Evolutionary conservation across 2,329 filamentous ascomycete species (phyloP).

Genomic region (Alternaria viburni): DNA sequence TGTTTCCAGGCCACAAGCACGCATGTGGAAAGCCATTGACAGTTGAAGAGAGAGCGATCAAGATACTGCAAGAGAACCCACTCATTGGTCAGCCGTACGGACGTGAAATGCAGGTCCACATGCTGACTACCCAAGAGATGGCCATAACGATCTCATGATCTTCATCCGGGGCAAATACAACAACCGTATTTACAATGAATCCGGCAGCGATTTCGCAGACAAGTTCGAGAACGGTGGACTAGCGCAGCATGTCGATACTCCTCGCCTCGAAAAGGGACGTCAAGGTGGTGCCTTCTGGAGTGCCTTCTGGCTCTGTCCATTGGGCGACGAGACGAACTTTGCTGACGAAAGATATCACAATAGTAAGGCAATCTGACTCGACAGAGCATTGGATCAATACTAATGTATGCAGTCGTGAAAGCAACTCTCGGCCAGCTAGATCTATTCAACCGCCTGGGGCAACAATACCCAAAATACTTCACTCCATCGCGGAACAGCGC

Average conservation of each 20-base stretch:
- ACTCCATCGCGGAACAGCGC: slow-evolving; percentile 67
- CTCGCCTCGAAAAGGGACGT: slow-evolving; percentile 72
- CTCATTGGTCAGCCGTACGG: slow-evolving; percentile 46
- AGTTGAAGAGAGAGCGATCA: slow-evolving; percentile 41
- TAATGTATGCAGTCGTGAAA: slow-evolving; percentile 59
- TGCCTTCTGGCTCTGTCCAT: slow-evolving; percentile 79
- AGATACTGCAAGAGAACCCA: slow-evolving; percentile 47
- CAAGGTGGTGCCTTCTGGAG: slow-evolving; percentile 94
- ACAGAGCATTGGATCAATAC: background rate
- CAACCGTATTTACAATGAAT: slow-evolving; percentile 75
- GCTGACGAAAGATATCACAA: slow-evolving; percentile 73
- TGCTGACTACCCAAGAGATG: slow-evolving; percentile 63
- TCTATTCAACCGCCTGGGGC: slow-evolving; percentile 68
- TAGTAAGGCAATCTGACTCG: slow-evolving; percentile 56
- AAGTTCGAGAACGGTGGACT: slow-evolving; percentile 76
- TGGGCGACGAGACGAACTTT: slow-evolving; percentile 70
- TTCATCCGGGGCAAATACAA: slow-evolving; percentile 69
- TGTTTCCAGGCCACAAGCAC: slow-evolving; percentile 2
- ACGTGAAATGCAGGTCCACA: background rate
- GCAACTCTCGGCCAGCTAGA: slow-evolving; percentile 79
- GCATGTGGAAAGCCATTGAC: slow-evolving; percentile 11
- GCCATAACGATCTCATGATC: slow-evolving; percentile 87
- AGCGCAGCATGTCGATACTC: slow-evolving; percentile 76
- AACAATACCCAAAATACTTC: slow-evolving; percentile 71
- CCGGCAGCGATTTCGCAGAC: slow-evolving; percentile 68